Evolutionary conservation across 139 green algal species (phyloP).

Genomic region (Astrephomene gubernaculifera): DNA sequence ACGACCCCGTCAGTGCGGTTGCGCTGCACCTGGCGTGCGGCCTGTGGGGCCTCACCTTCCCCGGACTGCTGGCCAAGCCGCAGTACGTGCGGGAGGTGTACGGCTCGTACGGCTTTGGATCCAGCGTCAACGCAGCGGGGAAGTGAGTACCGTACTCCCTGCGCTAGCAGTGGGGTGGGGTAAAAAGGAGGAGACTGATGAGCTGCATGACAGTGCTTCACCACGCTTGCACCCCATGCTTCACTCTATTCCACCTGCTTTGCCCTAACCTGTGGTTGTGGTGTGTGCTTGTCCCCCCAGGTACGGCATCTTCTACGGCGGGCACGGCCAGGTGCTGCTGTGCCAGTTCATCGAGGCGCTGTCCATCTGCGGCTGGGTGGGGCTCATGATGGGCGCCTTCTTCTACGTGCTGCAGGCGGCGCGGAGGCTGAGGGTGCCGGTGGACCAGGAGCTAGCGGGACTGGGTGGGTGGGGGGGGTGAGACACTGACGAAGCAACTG

Average conservation of each 20-base stretch:
- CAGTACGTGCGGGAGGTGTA: conserved; percentile 55
- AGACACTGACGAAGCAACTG: neutral
- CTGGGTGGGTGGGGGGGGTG: conserved; percentile 7
- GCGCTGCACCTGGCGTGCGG: conserved; percentile 45
- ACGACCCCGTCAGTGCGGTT: conserved; percentile 27
- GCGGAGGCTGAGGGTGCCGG: conserved; percentile 15
- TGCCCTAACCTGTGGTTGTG: too few relatives aligned
- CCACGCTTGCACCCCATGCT: too few relatives aligned
- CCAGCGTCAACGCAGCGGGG: neutral
- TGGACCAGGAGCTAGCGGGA: conserved; percentile 42
- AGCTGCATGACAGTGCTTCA: too few relatives aligned
- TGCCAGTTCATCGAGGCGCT: conserved; percentile 53
- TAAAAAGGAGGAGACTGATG: too few relatives aligned
- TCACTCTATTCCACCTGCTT: too few relatives aligned
- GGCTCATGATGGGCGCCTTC: conserved; percentile 58
- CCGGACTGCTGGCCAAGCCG: conserved; percentile 56
- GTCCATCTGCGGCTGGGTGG: conserved; percentile 63
- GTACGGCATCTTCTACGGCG: conserved; percentile 61
- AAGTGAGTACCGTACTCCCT: too few relatives aligned
- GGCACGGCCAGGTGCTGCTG: conserved; percentile 60
- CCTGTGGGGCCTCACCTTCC: conserved; percentile 59
- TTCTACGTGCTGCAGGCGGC: conserved; percentile 23
- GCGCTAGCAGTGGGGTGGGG: too few relatives aligned
- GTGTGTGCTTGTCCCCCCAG: too few relatives aligned
- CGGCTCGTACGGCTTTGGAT: conserved; percentile 2